Evolutionary conservation across 371 early-diverging fungal species (phyloP), one percentile per base, ranked within the genome.

Genomic region (Mucor mucedo): DNA sequence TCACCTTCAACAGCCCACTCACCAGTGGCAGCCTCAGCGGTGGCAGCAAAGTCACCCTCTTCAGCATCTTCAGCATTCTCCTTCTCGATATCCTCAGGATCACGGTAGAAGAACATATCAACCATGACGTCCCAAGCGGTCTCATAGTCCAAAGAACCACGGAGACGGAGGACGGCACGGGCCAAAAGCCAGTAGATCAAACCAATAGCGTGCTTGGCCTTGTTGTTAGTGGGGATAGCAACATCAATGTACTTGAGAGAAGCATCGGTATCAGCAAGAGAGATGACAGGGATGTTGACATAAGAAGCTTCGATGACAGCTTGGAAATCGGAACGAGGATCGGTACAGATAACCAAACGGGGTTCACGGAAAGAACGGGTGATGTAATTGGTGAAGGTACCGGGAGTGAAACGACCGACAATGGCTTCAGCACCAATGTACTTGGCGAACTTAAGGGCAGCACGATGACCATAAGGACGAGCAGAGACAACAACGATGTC

Each of bases 371-470:
- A 96, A 70, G 94, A 84, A 76, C 95, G 96, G 73, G 99, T 98
- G 85, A 95, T 96, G 88, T 98, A 97, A 88, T 99, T 99, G 80
- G 99, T 99, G 90, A 99, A 99, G 79, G 95, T 97, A 88, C 99
- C 99, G 69, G 99, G 99, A 81, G 99, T 98, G 93, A 98, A 99
- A 77, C 99, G 94, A 81, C 99, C 99, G 63, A 98, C 98, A 66
- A 98, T 93, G 75, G 99, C 97, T 83, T 95, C 97, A 64, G 95
- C 94, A 69, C 98, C 98, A 69, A 95, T 97, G 88, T 95, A 91
- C 71, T 92, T 91, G 64, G 98, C 97, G 87, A 94, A 99, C 91
- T 98, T 99, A 57, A 96, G 87, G 64, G 95, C 98, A 60, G 99
- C 99, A 86, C 98, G 96, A 87, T 98, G 96, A 73, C 99, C 99